Evolutionary conservation across 441 rosid genomes (phyloP), one percentile per base, ranked within the genome.

Genomic region (Hura crepitans): DNA sequence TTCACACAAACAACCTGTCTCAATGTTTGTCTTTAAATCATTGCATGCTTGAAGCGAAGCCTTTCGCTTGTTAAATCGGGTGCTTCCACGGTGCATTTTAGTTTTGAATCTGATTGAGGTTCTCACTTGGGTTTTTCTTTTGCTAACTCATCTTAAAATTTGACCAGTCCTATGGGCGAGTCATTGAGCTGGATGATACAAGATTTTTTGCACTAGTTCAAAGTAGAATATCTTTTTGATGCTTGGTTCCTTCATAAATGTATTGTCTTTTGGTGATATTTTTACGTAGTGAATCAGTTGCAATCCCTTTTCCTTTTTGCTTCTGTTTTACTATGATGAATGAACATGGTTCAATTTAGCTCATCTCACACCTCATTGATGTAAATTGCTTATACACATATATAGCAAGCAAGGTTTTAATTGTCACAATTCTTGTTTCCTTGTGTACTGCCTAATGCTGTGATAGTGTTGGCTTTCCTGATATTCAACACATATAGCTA

Each of bases 231-330:
- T 91, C 84, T 88, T 83, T 81, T 75, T 87, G 87, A 84, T 85
- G 89, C 92, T 93, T 72, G 95, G 97, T 71, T 87, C 93, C 76
- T 91, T 82, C 78, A 85, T 85, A 83, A 89, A 91, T 95, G 97
- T 93, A 84, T 57, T 31, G 18, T 47, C 66, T 62, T 11, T 63
- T 25, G 37, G 6, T 1, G 58, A 65, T 56, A 18, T 63, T 7
- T 12, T 42, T 35, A 31, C 47, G 23, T 45, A 42, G 15, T 17
- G 11, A n/a, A 45, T 57, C 37, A 62, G 37, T 54, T 61, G 54
- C 46, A 20, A 33, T 74, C 35, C 46, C 58, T 28, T 11, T 22
- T 10, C 31, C 5, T 3, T 11, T 15, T 42, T 22, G 2, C 6
- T 17, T 25, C 15, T 57, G 18, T 59, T 59, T 13, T 2, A 6